phyloP scores from a whole-genome alignment of 768 basidiomycete species.

The Daedalea quercina region DNA sequence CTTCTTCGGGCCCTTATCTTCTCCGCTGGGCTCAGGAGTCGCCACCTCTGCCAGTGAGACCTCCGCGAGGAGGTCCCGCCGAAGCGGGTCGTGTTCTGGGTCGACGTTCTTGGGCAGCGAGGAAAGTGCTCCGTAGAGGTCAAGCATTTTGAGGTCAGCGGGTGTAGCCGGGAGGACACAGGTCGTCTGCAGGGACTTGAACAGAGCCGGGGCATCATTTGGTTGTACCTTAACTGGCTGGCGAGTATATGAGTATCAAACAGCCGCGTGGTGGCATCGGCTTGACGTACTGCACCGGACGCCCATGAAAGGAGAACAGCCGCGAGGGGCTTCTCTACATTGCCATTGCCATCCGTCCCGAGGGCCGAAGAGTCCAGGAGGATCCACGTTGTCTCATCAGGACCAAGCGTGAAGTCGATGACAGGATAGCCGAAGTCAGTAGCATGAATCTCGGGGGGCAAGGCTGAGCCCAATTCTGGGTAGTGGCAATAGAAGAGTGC shows the following conservation, averaged over 20 bases:
- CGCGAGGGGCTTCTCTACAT: background rate
- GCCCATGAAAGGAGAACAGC: slow-evolving; percentile 24
- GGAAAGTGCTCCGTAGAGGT: slow-evolving; percentile 52
- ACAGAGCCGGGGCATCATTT: slow-evolving; percentile 23
- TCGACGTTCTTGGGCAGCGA: slow-evolving; percentile 56
- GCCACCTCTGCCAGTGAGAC: too few species aligned
- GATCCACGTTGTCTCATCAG: slow-evolving; percentile 36
- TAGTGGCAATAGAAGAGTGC: slow-evolving; percentile 52
- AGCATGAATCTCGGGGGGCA: slow-evolving; percentile 14
- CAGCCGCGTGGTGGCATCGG: background rate
- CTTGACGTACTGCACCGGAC: slow-evolving; percentile 30
- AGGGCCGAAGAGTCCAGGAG: slow-evolving; percentile 39
- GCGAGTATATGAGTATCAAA: background rate
- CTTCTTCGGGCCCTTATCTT: slow-evolving; percentile 12
- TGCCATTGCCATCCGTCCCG: background rate
- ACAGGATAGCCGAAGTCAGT: slow-evolving; percentile 54
- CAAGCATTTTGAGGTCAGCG: slow-evolving; percentile 44
- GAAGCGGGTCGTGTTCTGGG: slow-evolving; percentile 36
- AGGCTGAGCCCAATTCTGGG: slow-evolving; percentile 7
- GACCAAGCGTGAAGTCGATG: slow-evolving; percentile 44
- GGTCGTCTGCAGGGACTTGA: slow-evolving; percentile 39
- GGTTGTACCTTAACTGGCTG: slow-evolving; percentile 32
- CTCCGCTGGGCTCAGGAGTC: slow-evolving; percentile 1
- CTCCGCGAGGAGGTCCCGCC: slow-evolving; percentile 21
- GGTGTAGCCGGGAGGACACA: slow-evolving; percentile 38